These are phyloP conservation scores for Cerioporus squamosus DNA, from an alignment of 1,284 basidiomycete species.

Conservation along the genomic window DNA sequence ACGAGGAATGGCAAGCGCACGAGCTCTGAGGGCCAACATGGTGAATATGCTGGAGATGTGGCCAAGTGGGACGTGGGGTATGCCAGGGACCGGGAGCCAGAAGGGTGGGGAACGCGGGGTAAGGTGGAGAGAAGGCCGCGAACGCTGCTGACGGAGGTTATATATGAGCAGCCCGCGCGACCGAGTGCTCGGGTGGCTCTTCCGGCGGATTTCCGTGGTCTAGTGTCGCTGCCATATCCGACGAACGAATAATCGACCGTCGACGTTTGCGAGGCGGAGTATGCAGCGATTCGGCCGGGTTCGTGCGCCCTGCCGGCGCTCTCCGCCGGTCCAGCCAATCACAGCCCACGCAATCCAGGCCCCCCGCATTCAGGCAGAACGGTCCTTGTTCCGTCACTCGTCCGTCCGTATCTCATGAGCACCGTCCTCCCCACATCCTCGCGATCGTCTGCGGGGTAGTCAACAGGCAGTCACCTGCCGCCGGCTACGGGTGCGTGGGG, in stretches of 20 bases:
- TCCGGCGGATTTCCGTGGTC: slow-evolving; percentile 16
- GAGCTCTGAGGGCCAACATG: slow-evolving; percentile 33
- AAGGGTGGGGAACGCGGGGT: slow-evolving; percentile 12
- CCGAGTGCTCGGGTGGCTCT: background rate
- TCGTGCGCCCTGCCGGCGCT: background rate
- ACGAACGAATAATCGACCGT: background rate
- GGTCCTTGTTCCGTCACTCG: background rate
- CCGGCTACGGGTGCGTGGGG: too few relatives aligned
- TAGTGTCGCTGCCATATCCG: background rate
- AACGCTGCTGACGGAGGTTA: background rate
- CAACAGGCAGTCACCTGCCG: too few relatives aligned
- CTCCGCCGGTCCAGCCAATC: slow-evolving; percentile 1
- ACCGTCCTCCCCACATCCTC: background rate
- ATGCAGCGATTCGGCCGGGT: background rate
- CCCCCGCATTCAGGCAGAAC: background rate
- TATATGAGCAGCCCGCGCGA: background rate
- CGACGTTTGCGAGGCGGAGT: background rate
- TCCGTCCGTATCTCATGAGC: background rate
- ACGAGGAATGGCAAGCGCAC: slow-evolving; percentile 28
- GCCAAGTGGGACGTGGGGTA: slow-evolving; percentile 20
- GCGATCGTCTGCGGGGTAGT: background rate
- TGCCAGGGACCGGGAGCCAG: slow-evolving; percentile 7
- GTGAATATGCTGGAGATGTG: background rate
- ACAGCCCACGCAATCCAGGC: background rate
- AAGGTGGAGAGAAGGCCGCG: slow-evolving; percentile 11